Evolutionary conservation across 2,329 filamentous ascomycete species (phyloP), one percentile per base, ranked within the genome.

Genomic region (Phyllosticta citriasiana): DNA sequence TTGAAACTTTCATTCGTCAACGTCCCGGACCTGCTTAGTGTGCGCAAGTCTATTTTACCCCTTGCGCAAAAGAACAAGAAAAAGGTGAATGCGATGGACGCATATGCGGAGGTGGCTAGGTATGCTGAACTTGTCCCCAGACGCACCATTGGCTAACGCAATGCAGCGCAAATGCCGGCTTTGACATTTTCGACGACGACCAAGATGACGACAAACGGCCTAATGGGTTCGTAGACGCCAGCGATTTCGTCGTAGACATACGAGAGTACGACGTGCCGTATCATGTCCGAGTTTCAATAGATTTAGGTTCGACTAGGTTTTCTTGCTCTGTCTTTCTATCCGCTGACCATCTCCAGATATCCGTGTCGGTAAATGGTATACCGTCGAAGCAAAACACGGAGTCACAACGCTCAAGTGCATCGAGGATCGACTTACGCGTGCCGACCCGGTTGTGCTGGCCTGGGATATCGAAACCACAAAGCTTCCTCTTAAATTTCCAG

Each of bases 401-500:
- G 79, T 88, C 62, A 88, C 93, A 61, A 88, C 85, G n/a, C 79
- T 99, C 65, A 86, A 82, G 54, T 91, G 89, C 71, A 87, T 97
- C 71, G 89, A 93, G 72, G 91, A 96, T 63, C 87, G 91, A 67
- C 81, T 97, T 55, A 86, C 90, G 63, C 89, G 91, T 75, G 92
- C 95, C 24, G 94, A 99, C 70, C 94, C 94, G 0, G 89, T 97
- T n/a, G 89, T 99, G 22, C 88, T 99, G 82, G 94, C 94, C n/a
- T 99, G 87, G 76, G 94, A 99, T 85, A 99, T 99, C 70, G 94
- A 99, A 76, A 99, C 94, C 2, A 93, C 90, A 4, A 99, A 99
- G 71, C 80, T 94, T 16, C 94, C 95, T 1, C 80, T 99, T 60
- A 99, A 99, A 74, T 99, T 99, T 68, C 95, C 94, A 26, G 95